Base-by-base conservation (phyloP, 257 asterid species). In the Lavandula angustifolia region DNA sequence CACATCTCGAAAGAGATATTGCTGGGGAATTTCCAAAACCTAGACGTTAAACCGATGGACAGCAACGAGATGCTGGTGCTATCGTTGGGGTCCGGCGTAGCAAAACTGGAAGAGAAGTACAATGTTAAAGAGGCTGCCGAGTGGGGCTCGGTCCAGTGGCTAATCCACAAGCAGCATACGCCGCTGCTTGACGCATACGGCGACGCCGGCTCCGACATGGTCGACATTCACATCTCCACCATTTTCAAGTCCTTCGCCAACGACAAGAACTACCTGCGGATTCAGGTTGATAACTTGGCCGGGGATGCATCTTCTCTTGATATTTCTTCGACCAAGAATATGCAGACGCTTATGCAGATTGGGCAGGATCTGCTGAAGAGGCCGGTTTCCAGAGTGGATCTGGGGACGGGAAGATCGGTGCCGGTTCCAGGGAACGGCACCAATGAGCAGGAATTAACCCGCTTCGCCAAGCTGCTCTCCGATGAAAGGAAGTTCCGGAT, bases 221-320 rank as follows among this genome's bases (percentile, higher is more conserved):
- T 85, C 1, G 94, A 85, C 43, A 70, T 78, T 32, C 94, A 85
- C 8, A 80, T 81, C 69, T 85, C 89, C 7, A 83, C 89, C 49
- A n/a, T 83, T 13, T 85, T 85, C 70, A 81, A 83, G 42, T 68
- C 87, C 13, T n/a, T 69, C 8, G 50, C 14, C 42, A 79, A 51
- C 5, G 74, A 80, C 27, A 43, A 70, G 32, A 85, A 78, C 44
- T 85, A 85, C 74, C 73, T 85, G 1, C 76, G 92, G 0, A 82
- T 85, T 42, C 90, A 86, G 83, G 89, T 82, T 14, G 94, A 83
- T 48, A 60, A 58, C 37, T 57, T 83, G 66, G 42, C 71, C 0
- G 87, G 94, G 33, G 81, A 81, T 12, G 84, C 88, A 7, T 50
- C 95, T 1, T 81, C 90, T 0, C 12, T 72, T 3, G 96, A 86